Percentiles rank a stretch among this genome's conserved stretches.
Evolutionary conservation across 2,329 filamentous ascomycete species (phyloP).

Genomic region (Apiospora malaysiana): DNA sequence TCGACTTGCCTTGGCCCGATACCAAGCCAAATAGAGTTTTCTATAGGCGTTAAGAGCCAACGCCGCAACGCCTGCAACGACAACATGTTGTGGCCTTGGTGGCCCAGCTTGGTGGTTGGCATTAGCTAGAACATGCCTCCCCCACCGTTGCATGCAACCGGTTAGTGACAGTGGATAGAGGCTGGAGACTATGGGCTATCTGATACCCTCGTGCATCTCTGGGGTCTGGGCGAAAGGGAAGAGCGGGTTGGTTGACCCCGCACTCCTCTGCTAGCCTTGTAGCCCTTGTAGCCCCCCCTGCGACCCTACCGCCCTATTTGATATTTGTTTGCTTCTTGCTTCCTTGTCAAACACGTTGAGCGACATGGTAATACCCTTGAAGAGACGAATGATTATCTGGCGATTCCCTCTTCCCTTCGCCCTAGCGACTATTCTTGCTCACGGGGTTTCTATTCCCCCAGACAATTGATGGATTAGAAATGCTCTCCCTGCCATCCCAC

Average conservation of each 20-base stretch:
- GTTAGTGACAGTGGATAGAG: not conserved
- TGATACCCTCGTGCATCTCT: conserved; percentile 13
- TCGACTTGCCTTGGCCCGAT: not conserved
- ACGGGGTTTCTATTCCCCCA: not conserved
- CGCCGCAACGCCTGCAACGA: not conserved
- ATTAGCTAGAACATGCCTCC: not conserved
- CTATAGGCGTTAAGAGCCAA: conserved; percentile 11
- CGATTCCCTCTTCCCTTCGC: not conserved
- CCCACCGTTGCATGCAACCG: not conserved
- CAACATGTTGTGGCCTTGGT: not conserved
- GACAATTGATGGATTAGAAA: not conserved
- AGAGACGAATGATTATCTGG: conserved; percentile 5
- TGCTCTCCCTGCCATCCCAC: not conserved
- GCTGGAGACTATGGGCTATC: not conserved
- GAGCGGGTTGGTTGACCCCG: not conserved
- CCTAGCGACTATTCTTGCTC: not conserved
- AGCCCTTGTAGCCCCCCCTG: not conserved
- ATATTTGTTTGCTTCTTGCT: not conserved
- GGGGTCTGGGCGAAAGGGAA: conserved; percentile 16
- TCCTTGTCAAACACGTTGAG: not conserved
- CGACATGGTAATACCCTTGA: not conserved
- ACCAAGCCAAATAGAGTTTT: not conserved
- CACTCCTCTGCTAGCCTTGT: not conserved
- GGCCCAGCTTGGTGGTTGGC: not conserved
- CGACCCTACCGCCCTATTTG: not conserved